A percentile compares a stretch with the other conserved stretches of the same genome.
These are phyloP conservation scores for Acacia acuminata DNA, from an alignment of 306 rosid species.

Conservation along the genomic window DNA sequence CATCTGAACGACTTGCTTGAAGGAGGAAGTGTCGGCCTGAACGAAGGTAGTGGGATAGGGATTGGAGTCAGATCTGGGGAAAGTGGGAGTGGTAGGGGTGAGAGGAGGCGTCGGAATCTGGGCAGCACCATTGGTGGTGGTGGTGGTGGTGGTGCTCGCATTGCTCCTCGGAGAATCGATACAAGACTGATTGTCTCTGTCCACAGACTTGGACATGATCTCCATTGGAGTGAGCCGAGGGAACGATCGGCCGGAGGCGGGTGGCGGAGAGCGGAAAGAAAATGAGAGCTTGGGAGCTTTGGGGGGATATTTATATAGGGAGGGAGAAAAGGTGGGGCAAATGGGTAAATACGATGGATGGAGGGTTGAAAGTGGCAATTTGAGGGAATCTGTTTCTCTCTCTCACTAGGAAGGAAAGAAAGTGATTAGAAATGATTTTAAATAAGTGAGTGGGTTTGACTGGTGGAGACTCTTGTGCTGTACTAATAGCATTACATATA, in stretches of 20 bases:
- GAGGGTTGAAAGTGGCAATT: not conserved
- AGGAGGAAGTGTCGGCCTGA: constrained; percentile 85
- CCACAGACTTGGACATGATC: constrained; percentile 58
- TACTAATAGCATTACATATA: too few relatives aligned
- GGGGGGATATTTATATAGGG: constrained; percentile 19
- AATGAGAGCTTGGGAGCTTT: not conserved
- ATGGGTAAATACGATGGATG: not conserved
- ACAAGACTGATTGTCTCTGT: constrained; percentile 60
- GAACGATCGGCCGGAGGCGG: not conserved
- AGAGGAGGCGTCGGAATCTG: constrained; percentile 59
- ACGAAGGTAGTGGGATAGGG: constrained; percentile 96
- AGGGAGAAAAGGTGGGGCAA: not conserved
- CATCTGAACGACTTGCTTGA: constrained; percentile 98
- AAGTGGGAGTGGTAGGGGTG: constrained; percentile 59
- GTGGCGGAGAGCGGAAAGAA: not conserved
- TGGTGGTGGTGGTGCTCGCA: constrained; percentile 37
- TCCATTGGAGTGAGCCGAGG: constrained; percentile 51
- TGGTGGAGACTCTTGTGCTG: too few relatives aligned
- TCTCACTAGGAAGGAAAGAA: too few relatives aligned
- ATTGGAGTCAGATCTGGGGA: constrained; percentile 91
- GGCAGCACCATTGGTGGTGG: constrained; percentile 34
- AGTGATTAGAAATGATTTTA: too few relatives aligned
- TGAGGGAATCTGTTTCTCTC: not conserved
- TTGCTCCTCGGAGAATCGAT: constrained; percentile 69
- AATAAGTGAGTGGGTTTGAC: too few relatives aligned